Conservation (phyloP, 495 filamentous ascomycete species). For the Friedmanniomyces simplex region DNA sequence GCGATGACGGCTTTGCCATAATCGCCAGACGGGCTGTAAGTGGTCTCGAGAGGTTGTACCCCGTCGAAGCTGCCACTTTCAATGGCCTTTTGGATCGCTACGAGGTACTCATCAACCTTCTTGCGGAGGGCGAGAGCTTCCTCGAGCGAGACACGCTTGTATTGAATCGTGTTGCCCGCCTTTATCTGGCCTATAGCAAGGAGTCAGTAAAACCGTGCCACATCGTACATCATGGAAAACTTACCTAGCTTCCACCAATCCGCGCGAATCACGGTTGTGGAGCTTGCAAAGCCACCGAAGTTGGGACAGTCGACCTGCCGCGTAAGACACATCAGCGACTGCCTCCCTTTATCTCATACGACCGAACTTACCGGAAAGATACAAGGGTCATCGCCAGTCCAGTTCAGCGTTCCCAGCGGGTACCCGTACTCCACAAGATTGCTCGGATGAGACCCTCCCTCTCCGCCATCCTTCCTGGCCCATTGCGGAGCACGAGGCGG, state of each 20-base stretch:
- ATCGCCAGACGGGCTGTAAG: slow-evolving; percentile 11
- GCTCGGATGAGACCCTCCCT: slow-evolving; percentile 49
- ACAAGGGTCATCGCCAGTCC: slow-evolving; percentile 33
- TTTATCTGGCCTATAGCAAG: no score
- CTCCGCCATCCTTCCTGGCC: slow-evolving; percentile 47
- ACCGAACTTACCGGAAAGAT: slow-evolving; percentile 39
- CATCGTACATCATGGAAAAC: no score
- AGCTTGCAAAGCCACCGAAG: slow-evolving; percentile 49
- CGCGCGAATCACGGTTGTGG: slow-evolving; percentile 43
- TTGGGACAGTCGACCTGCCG: slow-evolving; percentile 30
- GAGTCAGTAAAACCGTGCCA: no score
- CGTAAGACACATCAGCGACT: not conserved
- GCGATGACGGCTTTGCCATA: slow-evolving; percentile 33
- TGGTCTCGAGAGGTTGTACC: slow-evolving; percentile 24
- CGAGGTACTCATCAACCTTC: slow-evolving; percentile 33
- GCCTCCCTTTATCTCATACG: not conserved
- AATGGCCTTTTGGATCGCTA: slow-evolving; percentile 24
- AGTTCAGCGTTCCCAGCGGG: slow-evolving; percentile 21
- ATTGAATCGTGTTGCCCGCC: slow-evolving; percentile 45
- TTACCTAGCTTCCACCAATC: slow-evolving; percentile 48
- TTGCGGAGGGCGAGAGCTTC: slow-evolving; percentile 34
- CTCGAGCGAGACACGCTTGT: slow-evolving; percentile 36
- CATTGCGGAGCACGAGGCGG: slow-evolving; percentile 44
- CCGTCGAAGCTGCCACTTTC: slow-evolving; percentile 19
- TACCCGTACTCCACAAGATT: slow-evolving; percentile 54